A percentile compares a stretch with the other conserved stretches of the same genome.
Conservation (phyloP, 345 rosid genomes). For the Eucalyptus sp. region DNA sequence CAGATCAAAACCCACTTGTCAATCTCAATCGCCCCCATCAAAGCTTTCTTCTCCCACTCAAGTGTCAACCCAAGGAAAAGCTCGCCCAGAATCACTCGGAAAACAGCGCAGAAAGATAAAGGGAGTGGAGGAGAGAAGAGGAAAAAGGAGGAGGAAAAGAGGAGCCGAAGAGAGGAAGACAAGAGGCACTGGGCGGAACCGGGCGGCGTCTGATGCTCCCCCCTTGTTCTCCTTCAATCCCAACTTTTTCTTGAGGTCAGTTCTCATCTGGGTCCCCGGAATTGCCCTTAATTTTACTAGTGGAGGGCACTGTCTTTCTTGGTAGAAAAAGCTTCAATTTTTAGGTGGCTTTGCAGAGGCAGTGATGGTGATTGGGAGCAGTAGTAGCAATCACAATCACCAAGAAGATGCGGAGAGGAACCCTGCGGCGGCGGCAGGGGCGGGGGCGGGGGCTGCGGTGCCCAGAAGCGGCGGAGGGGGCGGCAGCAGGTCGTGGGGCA, state of each 20-base stretch:
- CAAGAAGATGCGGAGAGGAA: conserved; percentile 45
- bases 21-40: background rate
- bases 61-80: background rate
- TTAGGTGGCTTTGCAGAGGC: background rate
- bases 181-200: background rate
- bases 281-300: background rate
- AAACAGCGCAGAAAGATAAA: background rate
- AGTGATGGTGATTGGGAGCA: conserved; percentile 10
- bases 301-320: background rate
- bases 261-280: background rate
- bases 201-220: background rate
- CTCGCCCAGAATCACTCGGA: background rate
- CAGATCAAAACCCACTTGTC: background rate
- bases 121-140: background rate
- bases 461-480: conserved; percentile 27
- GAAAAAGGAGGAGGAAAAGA: background rate
- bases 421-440: conserved; percentile 2
- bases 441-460: conserved; percentile 11
- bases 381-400: conserved; percentile 23
- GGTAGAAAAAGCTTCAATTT: background rate
- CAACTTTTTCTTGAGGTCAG: background rate
- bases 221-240: background rate
- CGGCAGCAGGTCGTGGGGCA: conserved; percentile 79
- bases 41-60: background rate
- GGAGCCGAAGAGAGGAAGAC: background rate